These are phyloP conservation scores for Candida sanyaensis DNA, from an alignment of 1,139 yeast species.

Conservation along the genomic window DNA sequence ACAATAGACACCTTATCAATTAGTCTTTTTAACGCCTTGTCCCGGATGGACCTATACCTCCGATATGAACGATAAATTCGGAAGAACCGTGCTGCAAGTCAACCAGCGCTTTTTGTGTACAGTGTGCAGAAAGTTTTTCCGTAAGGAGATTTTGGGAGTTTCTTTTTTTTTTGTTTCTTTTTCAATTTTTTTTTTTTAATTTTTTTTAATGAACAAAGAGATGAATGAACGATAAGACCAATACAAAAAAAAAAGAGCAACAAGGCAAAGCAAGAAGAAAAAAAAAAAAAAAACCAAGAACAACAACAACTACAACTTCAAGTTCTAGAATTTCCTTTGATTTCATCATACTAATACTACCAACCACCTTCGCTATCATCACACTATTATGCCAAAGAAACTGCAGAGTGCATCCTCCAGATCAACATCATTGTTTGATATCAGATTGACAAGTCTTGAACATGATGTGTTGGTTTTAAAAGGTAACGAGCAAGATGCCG, in stretches of 20 bases:
- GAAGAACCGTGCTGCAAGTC: too few species aligned
- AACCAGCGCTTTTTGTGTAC: too few species aligned
- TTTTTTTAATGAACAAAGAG: background rate
- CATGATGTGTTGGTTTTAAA: conserved; percentile 81
- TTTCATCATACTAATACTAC: background rate
- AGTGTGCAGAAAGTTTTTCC: background rate
- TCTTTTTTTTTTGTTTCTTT: background rate
- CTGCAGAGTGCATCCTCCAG: conserved; percentile 14
- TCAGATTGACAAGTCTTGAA: conserved; percentile 64
- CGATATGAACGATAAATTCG: background rate
- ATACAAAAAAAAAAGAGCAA: background rate
- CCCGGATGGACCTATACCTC: background rate
- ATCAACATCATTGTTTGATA: conserved; percentile 56
- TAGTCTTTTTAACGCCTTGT: too few species aligned
- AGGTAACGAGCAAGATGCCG: conserved; percentile 77
- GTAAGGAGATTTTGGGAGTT: background rate
- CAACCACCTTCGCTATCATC: background rate
- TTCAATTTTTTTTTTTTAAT: background rate
- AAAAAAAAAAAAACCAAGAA: too few species aligned
- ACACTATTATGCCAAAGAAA: conserved; percentile 19
- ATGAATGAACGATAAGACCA: background rate
- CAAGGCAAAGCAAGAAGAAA: background rate
- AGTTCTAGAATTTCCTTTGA: background rate
- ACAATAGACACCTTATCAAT: too few species aligned
- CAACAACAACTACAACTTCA: background rate